Conservation (phyloP, 179 eudicot genomes). For the Drosera spatulata region DNA sequence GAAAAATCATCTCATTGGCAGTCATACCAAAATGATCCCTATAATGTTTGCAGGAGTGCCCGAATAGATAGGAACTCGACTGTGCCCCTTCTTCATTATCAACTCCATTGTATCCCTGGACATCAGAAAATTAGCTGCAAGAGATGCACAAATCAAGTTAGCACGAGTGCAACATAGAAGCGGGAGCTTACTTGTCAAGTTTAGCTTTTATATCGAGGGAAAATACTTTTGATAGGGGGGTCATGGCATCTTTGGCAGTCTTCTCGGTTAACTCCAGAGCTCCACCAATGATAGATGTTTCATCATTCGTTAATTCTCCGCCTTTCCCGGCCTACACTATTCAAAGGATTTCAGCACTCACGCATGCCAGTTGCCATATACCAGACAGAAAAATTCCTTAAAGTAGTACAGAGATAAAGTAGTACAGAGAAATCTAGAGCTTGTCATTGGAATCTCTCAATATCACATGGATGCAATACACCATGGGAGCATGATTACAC, state of each 20-base stretch:
- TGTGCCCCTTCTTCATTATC: conserved; percentile 34
- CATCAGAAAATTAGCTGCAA: too few species aligned
- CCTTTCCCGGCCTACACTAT: conserved; percentile 61
- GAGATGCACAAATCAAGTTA: too few species aligned
- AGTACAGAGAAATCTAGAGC: too few species aligned
- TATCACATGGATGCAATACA: too few species aligned
- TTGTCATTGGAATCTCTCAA: too few species aligned
- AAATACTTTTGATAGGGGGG: conserved; percentile 46
- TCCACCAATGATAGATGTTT: conserved; percentile 63
- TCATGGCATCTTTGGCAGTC: conserved; percentile 67
- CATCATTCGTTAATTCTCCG: conserved; percentile 61
- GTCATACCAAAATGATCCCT: conserved; percentile 37
- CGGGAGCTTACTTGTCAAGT: conserved; percentile 40
- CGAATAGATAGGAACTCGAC: conserved; percentile 36
- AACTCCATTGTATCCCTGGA: conserved; percentile 29
- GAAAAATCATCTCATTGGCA: too few species aligned
- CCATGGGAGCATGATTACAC: too few species aligned
- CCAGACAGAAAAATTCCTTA: too few species aligned
- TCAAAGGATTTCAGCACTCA: neutral
- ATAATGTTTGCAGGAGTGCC: conserved; percentile 27
- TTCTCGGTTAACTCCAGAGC: conserved; percentile 51
- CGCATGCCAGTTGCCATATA: neutral
- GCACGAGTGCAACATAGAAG: too few species aligned
- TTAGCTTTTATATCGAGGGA: conserved; percentile 50
- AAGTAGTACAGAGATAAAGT: too few species aligned